Evolutionary conservation across 2,329 filamentous ascomycete species (phyloP), one percentile per base, ranked within the genome.

Genomic region (Colletotrichum nymphaeae): DNA sequence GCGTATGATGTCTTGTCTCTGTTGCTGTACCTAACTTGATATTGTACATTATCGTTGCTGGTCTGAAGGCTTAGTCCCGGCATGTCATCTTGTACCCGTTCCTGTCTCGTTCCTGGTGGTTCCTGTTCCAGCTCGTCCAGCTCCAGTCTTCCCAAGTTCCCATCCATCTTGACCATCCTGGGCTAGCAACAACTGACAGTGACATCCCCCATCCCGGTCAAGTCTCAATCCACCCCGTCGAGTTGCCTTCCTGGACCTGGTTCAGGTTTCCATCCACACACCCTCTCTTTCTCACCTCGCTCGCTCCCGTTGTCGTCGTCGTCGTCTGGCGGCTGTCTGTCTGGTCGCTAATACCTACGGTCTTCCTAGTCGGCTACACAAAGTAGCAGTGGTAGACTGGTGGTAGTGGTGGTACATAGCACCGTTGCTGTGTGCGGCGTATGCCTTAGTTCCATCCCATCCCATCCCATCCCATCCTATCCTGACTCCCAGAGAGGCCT

Each of bases 171-270:
- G 28, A 22, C 52, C 63, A 42, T 57, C 63, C 53, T 30, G 53
- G 63, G n/a, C 63, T 63, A 64, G 62, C 62, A 65, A 53, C 19
- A 66, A 42, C 63, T 72, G 69, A 68, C 69, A 63, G 57, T 69
- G 69, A 72, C 64, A 72, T 72, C 63, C 57, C 57, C 64, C 56
- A 70, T 73, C 70, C 70, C 55, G 37, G 70, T 65, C 70, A 70
- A 70, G 70, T 73, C 67, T 73, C 42, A 62, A 65, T 11, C 67
- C 70, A 73, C 70, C 67, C 66, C 67, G 35, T 65, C 70, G 32
- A 69, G 59, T 70, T 73, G 59, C 70, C 70, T 69, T 73, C 67
- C 70, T 26, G 70, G 67, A 70, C 70, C 67, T 73, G 70, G 70
- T 69, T 73, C 56, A 65, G 46, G 26, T 62, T 70, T 55, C 46